Evolutionary conservation across 2,329 filamentous ascomycete genomes (phyloP).

Genomic region (Fusarium sp.): DNA sequence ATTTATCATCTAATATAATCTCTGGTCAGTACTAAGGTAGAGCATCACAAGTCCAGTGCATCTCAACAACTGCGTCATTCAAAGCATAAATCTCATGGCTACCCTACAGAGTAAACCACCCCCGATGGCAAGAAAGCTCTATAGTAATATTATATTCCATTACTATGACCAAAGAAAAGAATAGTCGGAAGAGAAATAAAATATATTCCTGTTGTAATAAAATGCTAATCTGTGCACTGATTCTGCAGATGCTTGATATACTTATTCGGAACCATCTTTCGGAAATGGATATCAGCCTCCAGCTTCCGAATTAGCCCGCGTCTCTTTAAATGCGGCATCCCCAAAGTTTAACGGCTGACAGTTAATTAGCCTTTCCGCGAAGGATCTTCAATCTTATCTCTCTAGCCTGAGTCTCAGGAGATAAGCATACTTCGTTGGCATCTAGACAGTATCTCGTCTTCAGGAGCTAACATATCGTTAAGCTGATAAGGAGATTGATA

Average conservation of each 20-base stretch:
- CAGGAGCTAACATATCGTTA: too few species aligned
- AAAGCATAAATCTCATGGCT: fast-evolving
- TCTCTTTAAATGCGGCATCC: fast-evolving
- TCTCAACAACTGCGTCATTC: too few species aligned
- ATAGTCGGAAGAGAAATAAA: fast-evolving
- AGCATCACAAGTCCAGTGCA: too few species aligned
- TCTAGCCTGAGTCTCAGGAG: background rate
- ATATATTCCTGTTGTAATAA: fast-evolving
- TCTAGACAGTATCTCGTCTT: too few species aligned
- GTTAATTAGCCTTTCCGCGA: background rate
- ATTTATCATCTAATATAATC: fast-evolving
- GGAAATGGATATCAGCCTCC: background rate
- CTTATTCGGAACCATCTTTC: background rate
- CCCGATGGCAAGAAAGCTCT: fast-evolving
- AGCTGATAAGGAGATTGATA: background rate
- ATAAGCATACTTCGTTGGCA: background rate
- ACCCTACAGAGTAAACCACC: background rate
- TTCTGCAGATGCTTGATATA: too few species aligned
- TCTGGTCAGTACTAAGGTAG: too few species aligned
- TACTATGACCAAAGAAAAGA: fast-evolving
- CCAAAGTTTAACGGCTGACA: background rate
- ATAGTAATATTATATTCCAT: fast-evolving
- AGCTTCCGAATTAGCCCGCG: background rate
- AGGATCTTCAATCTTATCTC: background rate
- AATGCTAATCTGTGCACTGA: fast-evolving